A percentile compares a stretch with the other conserved stretches of the same genome.
phyloP scores from a whole-genome alignment of 805 yeast genomes.

The Candida silvicultrix region DNA sequence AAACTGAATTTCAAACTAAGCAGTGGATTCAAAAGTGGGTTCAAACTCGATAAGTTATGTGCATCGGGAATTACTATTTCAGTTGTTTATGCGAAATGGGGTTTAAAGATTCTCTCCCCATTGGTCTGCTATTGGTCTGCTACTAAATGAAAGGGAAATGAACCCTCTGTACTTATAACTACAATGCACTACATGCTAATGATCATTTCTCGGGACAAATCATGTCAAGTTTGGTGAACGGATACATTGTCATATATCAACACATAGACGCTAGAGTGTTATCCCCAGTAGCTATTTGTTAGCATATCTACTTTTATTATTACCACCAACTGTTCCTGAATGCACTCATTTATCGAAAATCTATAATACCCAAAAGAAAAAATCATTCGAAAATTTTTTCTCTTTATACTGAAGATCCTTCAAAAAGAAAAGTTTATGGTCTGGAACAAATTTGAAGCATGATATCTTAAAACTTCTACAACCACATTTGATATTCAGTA shows the following conservation, averaged over 20 bases:
- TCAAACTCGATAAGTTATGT: neutral
- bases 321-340: neutral
- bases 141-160: too few relatives aligned
- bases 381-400: too few relatives aligned
- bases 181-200: too few relatives aligned
- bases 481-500: neutral
- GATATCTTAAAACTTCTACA: neutral
- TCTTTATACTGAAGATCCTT: neutral
- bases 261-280: too few relatives aligned
- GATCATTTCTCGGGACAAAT: neutral
- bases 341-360: neutral
- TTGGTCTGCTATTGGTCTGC: too few relatives aligned
- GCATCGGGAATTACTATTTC: neutral
- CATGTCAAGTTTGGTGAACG: neutral
- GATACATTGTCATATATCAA: too few relatives aligned
- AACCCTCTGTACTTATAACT: too few relatives aligned
- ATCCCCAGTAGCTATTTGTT: too few relatives aligned
- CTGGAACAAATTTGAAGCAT: neutral
- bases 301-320: too few relatives aligned
- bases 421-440: neutral
- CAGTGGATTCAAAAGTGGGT: too few relatives aligned
- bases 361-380: neutral
- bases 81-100: neutral
- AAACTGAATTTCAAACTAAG: too few relatives aligned
- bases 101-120: too few relatives aligned